These are phyloP conservation scores for Calonectria ilicicola DNA, from an alignment of 2,329 filamentous ascomycete species.

Conservation along the genomic window DNA sequence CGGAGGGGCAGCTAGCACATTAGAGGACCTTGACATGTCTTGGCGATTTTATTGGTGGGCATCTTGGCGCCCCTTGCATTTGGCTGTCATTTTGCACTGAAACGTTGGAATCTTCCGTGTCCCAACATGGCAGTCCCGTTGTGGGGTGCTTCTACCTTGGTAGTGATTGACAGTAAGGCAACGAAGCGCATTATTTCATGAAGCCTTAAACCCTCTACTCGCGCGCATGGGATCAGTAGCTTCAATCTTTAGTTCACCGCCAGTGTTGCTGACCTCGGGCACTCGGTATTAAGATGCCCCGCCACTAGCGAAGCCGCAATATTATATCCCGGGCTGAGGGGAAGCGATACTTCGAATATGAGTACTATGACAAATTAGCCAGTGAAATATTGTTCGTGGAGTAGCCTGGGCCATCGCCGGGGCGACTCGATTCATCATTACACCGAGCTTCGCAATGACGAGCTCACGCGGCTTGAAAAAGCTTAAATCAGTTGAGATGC, in stretches of 20 bases:
- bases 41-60: constrained; percentile 13
- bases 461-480: background rate
- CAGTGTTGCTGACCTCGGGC: background rate
- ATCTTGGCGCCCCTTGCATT: background rate
- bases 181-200: background rate
- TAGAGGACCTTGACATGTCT: background rate
- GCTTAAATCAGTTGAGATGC: background rate
- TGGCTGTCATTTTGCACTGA: background rate
- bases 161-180: background rate
- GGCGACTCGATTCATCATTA: background rate
- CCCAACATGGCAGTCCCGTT: constrained; percentile 12
- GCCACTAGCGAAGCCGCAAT: background rate
- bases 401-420: background rate
- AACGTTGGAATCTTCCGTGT: background rate
- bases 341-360: background rate
- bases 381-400: background rate
- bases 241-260: background rate
- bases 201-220: background rate
- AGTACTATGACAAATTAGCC: background rate
- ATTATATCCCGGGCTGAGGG: background rate
- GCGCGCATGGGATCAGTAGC: background rate
- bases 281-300: background rate
- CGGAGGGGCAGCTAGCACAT: background rate
- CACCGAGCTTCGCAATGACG: background rate
- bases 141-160: background rate